These are phyloP conservation scores for Abortiporus biennis DNA, from an alignment of 1,284 basidiomycete genomes.

Conservation along the genomic window DNA sequence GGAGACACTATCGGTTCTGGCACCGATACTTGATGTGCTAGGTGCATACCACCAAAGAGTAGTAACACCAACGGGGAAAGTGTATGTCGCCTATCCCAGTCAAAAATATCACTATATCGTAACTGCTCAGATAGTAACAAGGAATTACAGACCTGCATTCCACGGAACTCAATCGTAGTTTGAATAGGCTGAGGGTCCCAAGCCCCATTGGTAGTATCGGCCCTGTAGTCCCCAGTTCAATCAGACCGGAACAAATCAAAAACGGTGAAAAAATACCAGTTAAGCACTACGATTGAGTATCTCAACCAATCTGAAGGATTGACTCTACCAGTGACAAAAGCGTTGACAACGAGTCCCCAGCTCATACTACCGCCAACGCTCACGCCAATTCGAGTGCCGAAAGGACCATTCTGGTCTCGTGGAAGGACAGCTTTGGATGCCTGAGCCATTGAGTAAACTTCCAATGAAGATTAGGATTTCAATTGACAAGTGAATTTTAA, in stretches of 20 bases:
- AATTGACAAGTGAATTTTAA: no score
- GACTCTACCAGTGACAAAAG: slow-evolving; percentile 55
- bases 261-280: slow-evolving; percentile 39
- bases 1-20: no score
- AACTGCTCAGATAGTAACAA: not conserved
- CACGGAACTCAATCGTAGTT: slow-evolving; percentile 67
- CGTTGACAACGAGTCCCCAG: slow-evolving; percentile 58
- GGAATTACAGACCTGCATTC: slow-evolving; percentile 43
- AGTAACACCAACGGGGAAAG: slow-evolving; percentile 60
- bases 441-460: slow-evolving; percentile 72
- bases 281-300: slow-evolving; percentile 67
- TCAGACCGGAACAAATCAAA: no score
- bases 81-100: slow-evolving; percentile 51
- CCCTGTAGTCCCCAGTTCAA: no score
- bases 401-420: slow-evolving; percentile 60
- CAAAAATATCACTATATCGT: not conserved
- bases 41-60: slow-evolving; percentile 41
- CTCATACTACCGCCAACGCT: slow-evolving; percentile 48
- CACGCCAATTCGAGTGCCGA: slow-evolving; percentile 59
- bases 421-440: slow-evolving; percentile 69
- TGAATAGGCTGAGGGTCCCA: slow-evolving; percentile 59
- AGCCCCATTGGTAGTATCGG: slow-evolving; percentile 41
- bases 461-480: no score
- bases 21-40: slow-evolving; percentile 1
- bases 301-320: slow-evolving; percentile 52